Conservation (phyloP, 129 eudicot genomes). For the Silybum marianum region DNA sequence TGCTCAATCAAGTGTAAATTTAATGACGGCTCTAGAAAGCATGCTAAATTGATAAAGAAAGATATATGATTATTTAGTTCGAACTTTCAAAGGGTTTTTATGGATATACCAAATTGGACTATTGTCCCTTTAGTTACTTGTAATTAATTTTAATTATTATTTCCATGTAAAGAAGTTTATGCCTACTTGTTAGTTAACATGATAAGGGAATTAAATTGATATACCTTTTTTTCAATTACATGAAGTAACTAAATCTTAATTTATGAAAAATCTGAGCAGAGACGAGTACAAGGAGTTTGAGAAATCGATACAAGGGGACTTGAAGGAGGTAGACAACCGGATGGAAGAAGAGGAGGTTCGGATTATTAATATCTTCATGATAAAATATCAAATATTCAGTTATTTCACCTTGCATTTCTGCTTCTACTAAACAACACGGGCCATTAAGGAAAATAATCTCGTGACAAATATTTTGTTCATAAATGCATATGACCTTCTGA, state of each 20-base stretch:
- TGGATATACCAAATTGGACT: not conserved
- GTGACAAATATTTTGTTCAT: not conserved
- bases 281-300: constrained; percentile 97
- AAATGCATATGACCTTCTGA: not conserved
- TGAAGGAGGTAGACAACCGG: constrained; percentile 79
- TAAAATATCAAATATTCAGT: not conserved
- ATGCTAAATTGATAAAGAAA: not conserved
- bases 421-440: not conserved
- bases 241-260: constrained; percentile 16
- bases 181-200: not conserved
- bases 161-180: not conserved
- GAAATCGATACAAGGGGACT: constrained; percentile 78
- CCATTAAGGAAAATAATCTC: not conserved
- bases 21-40: not conserved
- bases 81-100: no score
- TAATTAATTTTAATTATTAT: not conserved
- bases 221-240: not conserved
- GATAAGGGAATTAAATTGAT: not conserved
- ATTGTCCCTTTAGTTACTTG: not conserved
- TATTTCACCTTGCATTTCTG: constrained; percentile 1
- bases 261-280: constrained; percentile 47
- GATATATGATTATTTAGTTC: not conserved
- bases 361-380: constrained; percentile 9
- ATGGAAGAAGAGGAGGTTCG: constrained; percentile 95
- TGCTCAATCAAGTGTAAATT: not conserved